Base-by-base conservation (phyloP, 192 early-diverging fungal species). In the Coemansia sp. region DNA sequence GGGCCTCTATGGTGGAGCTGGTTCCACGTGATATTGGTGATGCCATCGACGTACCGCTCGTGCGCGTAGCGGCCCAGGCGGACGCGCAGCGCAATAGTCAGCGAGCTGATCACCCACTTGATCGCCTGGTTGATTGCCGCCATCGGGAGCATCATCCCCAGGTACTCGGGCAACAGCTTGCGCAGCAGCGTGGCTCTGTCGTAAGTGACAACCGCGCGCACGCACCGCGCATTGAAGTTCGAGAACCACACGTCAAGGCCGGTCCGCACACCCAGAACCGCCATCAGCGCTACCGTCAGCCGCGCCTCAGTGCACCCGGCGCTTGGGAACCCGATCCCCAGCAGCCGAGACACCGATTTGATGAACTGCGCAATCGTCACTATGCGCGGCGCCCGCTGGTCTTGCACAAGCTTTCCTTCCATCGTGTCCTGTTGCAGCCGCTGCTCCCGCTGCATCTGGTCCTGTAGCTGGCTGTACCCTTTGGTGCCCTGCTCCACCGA, bases 11-110 rank as follows among this genome's bases (percentile, higher is more conserved):
- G 69, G 57, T 81, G 73, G 6, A 72, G 60, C 22, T 52, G 49
- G 49, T 25, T 81, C 79, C 79, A 81, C 9, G 79, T 73, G n/a
- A 81, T 81, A 50, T 82, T 76, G 15, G 80, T 82, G 55, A 77
- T 71, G 13, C 80, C 80, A 32, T 82, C 80, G n/a, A 76, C 80
- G 55, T 82, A 82, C 15, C 75, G 65, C 55, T 67, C 65, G 17
- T 77, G 75, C 20, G 80, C 80, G 32, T 77, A 74, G 11, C 68
- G 61, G 13, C 71, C 80, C 35, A 82, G 59, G 13, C 80, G 70
- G 33, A 82, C 75, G 3, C 80, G 71, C 62, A 82, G 63, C 0
- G 80, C 74, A 63, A 76, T 77, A 20, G 80, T 76, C 40, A 82
- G 68, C 55, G 75, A 82, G 61, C 69, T 61, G 46, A 82, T 76